Evolutionary conservation across 345 rosid species (phyloP).

Genomic region (Eucalyptus cladocalyx): DNA sequence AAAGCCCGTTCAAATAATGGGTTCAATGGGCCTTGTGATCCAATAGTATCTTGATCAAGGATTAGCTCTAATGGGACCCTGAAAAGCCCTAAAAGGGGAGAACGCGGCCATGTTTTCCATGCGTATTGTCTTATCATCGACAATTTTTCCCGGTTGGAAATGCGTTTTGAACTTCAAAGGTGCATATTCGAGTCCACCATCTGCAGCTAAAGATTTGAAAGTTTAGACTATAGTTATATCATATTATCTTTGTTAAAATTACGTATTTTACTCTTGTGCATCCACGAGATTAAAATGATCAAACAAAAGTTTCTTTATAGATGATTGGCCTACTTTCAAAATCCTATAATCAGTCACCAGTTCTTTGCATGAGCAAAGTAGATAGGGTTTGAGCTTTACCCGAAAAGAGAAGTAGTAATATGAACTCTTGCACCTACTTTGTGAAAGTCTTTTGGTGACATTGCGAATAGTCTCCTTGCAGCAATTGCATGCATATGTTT

Average conservation of each 20-base stretch:
- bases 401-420: not conserved
- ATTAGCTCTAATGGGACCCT: not conserved
- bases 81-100: not conserved
- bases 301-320: not conserved
- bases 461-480: not conserved
- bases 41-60: not conserved
- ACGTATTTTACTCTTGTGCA: not conserved
- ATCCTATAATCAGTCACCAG: not conserved
- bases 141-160: not conserved
- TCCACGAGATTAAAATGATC: not conserved
- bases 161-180: not conserved
- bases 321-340: not conserved
- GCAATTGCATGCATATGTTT: not conserved
- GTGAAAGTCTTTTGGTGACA: not conserved
- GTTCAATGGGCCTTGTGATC: not conserved
- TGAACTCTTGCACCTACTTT: not conserved
- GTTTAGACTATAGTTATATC: not conserved
- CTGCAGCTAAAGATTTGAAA: not conserved
- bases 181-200: not conserved
- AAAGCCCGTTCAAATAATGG: not conserved
- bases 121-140: not conserved
- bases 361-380: not conserved
- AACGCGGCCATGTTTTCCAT: not conserved
- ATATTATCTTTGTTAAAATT: not conserved
- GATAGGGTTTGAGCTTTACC: not conserved